These are phyloP conservation scores for Huntiella moniliformis DNA, from an alignment of 2,329 filamentous ascomycete species.

Conservation along the genomic window DNA sequence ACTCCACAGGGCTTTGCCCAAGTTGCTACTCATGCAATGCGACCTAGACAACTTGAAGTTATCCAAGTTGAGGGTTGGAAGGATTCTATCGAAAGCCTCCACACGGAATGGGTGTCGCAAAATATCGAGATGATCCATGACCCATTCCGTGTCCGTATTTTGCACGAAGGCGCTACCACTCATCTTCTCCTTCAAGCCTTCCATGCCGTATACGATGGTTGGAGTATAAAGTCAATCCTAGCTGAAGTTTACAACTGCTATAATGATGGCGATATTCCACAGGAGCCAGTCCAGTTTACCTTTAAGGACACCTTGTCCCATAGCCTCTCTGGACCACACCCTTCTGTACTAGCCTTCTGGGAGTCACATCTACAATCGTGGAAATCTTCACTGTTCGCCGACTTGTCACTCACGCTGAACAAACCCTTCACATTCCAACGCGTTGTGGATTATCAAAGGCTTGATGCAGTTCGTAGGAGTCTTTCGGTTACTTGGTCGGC, in stretches of 20 bases:
- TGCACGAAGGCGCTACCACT: constrained; percentile 16
- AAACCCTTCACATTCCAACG: constrained; percentile 11
- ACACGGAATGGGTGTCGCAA: constrained; percentile 31
- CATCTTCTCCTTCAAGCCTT: constrained; percentile 52
- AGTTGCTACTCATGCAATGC: constrained; percentile 33
- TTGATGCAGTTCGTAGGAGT: constrained; percentile 27
- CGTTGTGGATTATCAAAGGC: constrained; percentile 16
- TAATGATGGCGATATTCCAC: too few species aligned
- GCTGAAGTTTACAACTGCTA: background rate
- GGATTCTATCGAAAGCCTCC: constrained; percentile 25
- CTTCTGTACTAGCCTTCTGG: constrained; percentile 45
- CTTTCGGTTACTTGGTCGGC: constrained; percentile 57
- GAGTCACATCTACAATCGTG: constrained; percentile 28
- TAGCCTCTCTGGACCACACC: constrained; percentile 42
- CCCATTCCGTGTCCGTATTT: constrained; percentile 33
- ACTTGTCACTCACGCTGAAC: background rate
- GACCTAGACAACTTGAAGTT: background rate
- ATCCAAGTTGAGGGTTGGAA: constrained; percentile 12
- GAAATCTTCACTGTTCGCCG: constrained; percentile 8
- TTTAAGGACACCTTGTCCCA: constrained; percentile 51
- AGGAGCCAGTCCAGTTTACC: background rate
- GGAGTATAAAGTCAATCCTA: constrained; percentile 53
- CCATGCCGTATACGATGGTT: constrained; percentile 75
- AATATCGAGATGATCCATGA: constrained; percentile 30
- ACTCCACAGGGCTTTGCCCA: constrained; percentile 65